Evolutionary conservation across 2,329 filamentous ascomycete genomes (phyloP).

Genomic region (Aulographum hederae): DNA sequence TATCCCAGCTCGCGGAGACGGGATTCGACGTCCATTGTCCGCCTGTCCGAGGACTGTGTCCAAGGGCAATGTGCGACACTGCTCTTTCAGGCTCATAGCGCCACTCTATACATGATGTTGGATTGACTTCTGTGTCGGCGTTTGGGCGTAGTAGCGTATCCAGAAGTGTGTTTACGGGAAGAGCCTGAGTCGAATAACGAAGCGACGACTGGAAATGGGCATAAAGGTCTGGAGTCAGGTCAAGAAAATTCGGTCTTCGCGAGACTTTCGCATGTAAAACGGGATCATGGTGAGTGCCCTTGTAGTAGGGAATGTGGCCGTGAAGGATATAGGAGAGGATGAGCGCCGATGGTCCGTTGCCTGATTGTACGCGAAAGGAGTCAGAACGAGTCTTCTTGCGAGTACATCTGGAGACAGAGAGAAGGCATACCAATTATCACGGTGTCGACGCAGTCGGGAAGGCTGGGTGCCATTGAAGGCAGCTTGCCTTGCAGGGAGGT

Average conservation of each 20-base stretch:
- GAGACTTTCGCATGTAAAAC: slow-evolving; percentile 37
- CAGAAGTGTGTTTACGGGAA: slow-evolving; percentile 40
- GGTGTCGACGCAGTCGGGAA: not conserved
- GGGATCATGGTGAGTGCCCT: slow-evolving; percentile 33
- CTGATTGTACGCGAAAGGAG: too few species aligned
- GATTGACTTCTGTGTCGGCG: slow-evolving; percentile 36
- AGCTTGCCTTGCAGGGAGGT: too few species aligned
- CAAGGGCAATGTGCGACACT: slow-evolving; percentile 35
- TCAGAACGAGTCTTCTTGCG: too few species aligned
- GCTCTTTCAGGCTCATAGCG: slow-evolving; percentile 29
- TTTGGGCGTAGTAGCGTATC: slow-evolving; percentile 41
- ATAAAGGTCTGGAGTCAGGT: slow-evolving; percentile 31
- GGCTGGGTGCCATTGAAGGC: not conserved
- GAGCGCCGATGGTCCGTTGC: slow-evolving; percentile 43
- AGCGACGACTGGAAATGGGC: slow-evolving; percentile 40
- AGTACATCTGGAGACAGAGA: too few species aligned
- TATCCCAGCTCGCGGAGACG: slow-evolving; percentile 32
- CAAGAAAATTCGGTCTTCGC: slow-evolving; percentile 26
- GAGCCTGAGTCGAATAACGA: slow-evolving; percentile 41
- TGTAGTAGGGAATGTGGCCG: slow-evolving; percentile 39
- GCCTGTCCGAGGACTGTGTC: slow-evolving; percentile 30
- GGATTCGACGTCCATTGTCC: slow-evolving; percentile 42
- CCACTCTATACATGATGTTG: slow-evolving; percentile 36
- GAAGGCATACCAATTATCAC: not conserved
- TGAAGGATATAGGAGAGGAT: slow-evolving; percentile 45